A percentile compares a stretch with the other conserved stretches of the same genome.
phyloP scores from a whole-genome alignment of 805 yeast species.

The Debaryomyces tyrocola region DNA sequence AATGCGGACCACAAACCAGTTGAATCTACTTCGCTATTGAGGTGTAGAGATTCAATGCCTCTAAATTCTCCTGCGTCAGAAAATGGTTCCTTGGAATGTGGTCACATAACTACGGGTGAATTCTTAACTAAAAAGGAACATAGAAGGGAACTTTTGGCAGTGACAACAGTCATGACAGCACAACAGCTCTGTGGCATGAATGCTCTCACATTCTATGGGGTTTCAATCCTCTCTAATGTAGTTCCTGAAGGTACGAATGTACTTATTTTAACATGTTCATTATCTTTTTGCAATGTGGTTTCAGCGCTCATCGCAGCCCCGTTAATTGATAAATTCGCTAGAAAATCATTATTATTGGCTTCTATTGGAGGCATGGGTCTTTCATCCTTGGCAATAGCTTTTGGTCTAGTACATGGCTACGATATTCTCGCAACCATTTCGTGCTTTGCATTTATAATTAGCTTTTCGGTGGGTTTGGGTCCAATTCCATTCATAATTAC shows the following conservation, averaged over 20 bases:
- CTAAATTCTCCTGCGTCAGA: slow-evolving; percentile 14
- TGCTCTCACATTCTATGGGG: slow-evolving; percentile 89
- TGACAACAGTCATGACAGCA: slow-evolving; percentile 35
- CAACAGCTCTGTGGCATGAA: slow-evolving; percentile 73
- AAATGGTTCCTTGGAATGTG: slow-evolving; percentile 31
- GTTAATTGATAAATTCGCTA: slow-evolving; percentile 69
- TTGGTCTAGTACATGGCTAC: slow-evolving; percentile 18
- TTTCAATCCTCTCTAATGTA: slow-evolving; percentile 63
- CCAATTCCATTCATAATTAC: slow-evolving; percentile 41
- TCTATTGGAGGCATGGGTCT: slow-evolving; percentile 24
- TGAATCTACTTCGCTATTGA: slow-evolving; percentile 2
- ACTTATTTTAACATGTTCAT: slow-evolving; percentile 64
- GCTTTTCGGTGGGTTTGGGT: slow-evolving; percentile 36
- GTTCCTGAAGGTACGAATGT: slow-evolving; percentile 62
- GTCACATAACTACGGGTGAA: slow-evolving; percentile 17
- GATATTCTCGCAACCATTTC: slow-evolving; percentile 19
- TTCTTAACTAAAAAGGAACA: slow-evolving; percentile 19
- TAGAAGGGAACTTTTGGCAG: slow-evolving; percentile 29
- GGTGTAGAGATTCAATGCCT: slow-evolving; percentile 2
- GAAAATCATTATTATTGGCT: slow-evolving; percentile 46
- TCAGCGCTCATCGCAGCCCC: slow-evolving; percentile 71
- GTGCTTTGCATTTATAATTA: slow-evolving; percentile 33
- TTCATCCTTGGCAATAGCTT: slow-evolving; percentile 23
- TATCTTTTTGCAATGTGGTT: slow-evolving; percentile 69
- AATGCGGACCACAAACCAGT: slow-evolving; percentile 1